Evolutionary conservation across 768 basidiomycete species (phyloP).

Genomic region (Lentinula sp.): DNA sequence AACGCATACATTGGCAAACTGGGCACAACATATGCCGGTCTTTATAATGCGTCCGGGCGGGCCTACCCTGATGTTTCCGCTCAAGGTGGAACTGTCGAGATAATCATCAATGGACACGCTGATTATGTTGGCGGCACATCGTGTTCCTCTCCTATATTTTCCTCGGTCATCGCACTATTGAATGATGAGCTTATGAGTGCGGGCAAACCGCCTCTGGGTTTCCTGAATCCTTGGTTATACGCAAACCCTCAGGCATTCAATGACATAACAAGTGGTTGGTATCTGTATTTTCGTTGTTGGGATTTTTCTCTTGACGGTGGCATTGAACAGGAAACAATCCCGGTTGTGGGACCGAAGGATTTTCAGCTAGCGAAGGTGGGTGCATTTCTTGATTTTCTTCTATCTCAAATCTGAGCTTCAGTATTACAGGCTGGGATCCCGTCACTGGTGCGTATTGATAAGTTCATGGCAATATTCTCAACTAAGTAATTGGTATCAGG

Average conservation of each 20-base stretch:
- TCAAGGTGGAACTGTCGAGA: constrained; percentile 11
- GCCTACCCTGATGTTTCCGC: constrained; percentile 18
- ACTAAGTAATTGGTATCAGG: background rate
- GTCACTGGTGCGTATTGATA: background rate
- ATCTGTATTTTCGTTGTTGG: background rate
- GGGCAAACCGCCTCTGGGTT: constrained; percentile 13
- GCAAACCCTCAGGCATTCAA: constrained; percentile 5
- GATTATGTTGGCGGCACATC: constrained; percentile 34
- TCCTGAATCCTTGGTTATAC: constrained; percentile 5
- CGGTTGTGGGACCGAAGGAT: constrained; percentile 1
- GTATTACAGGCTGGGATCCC: background rate
- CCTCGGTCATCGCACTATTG: constrained; percentile 36
- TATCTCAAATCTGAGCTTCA: background rate
- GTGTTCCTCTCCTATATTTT: constrained; percentile 41
- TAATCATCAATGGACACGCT: constrained; percentile 22
- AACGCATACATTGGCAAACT: constrained; percentile 19
- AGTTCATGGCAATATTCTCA: background rate
- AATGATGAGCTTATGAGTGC: constrained; percentile 33
- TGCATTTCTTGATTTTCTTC: background rate
- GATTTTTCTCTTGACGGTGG: background rate
- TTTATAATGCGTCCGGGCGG: constrained; percentile 34
- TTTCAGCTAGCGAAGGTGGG: background rate
- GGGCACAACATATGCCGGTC: constrained; percentile 29
- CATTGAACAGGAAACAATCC: background rate
- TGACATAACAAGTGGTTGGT: constrained; percentile 1